phyloP scores from a whole-genome alignment of 805 yeast species.

The Blastobotrys mokoenaii region DNA sequence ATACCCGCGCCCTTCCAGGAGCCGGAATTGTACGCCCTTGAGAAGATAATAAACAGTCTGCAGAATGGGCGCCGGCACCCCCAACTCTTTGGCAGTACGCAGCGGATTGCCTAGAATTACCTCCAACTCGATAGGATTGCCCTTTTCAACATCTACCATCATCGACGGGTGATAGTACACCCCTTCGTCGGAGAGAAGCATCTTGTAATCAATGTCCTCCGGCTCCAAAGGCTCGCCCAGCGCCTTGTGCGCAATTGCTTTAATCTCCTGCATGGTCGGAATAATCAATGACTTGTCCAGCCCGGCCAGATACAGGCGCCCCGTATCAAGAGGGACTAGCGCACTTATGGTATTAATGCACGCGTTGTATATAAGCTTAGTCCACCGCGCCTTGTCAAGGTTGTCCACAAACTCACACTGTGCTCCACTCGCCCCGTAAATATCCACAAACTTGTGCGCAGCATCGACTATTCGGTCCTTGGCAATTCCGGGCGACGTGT shows the following conservation, averaged over 20 bases:
- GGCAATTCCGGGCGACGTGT: slow-evolving; percentile 31
- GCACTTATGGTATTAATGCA: slow-evolving; percentile 57
- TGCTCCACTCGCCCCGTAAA: slow-evolving; percentile 41
- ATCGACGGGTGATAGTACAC: slow-evolving; percentile 61
- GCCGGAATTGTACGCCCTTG: slow-evolving; percentile 49
- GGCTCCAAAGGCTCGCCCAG: slow-evolving; percentile 38
- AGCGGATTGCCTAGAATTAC: slow-evolving; percentile 63
- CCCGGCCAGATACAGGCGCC: slow-evolving; percentile 41
- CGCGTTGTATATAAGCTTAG: slow-evolving; percentile 63
- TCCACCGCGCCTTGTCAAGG: slow-evolving; percentile 49
- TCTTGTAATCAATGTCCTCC: slow-evolving; percentile 37
- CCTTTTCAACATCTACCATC: slow-evolving; percentile 59
- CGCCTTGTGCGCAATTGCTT: slow-evolving; percentile 59
- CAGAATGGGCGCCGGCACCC: slow-evolving; percentile 52
- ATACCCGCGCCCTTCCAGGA: slow-evolving; percentile 49
- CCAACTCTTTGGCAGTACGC: slow-evolving; percentile 38
- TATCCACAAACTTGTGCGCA: slow-evolving; percentile 36
- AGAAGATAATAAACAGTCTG: slow-evolving; percentile 49
- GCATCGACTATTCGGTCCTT: slow-evolving; percentile 23
- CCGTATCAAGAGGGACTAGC: slow-evolving; percentile 50
- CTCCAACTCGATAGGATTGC: slow-evolving; percentile 63
- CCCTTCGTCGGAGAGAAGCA: slow-evolving; percentile 52
- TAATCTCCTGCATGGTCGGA: slow-evolving; percentile 64
- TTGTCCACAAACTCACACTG: slow-evolving; percentile 34
- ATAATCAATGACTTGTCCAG: slow-evolving; percentile 33